A percentile compares a stretch with the other conserved stretches of the same genome.
Conservation (phyloP, 768 basidiomycete genomes). For the Termitomyces sp. region DNA sequence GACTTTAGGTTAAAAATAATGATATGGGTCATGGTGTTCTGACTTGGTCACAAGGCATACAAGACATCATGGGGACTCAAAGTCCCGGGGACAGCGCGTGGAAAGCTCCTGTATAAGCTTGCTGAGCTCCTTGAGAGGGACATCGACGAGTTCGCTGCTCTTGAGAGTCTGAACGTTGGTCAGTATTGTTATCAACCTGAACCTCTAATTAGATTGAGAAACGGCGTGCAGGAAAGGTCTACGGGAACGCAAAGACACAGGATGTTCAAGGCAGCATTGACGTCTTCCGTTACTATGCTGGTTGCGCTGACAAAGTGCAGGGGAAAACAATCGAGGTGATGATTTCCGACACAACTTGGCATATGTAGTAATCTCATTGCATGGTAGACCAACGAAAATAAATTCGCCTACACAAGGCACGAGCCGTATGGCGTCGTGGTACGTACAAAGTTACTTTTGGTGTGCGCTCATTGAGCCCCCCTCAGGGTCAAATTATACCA, state of each 20-base stretch:
- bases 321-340: slow-evolving; percentile 65
- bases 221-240: slow-evolving; percentile 49
- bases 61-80: no score
- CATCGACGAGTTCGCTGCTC: no score
- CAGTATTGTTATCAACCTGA: slow-evolving; percentile 8
- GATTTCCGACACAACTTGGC: no score
- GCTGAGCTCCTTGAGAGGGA: no score
- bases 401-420: slow-evolving; percentile 35
- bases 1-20: background rate
- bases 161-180: slow-evolving; percentile 27
- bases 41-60: no score
- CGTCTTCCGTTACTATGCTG: slow-evolving; percentile 73
- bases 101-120: no score
- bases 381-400: slow-evolving; percentile 26
- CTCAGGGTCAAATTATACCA: slow-evolving; percentile 50
- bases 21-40: background rate
- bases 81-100: no score
- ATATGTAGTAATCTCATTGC: background rate
- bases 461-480: background rate
- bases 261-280: slow-evolving; percentile 50
- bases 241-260: slow-evolving; percentile 38
- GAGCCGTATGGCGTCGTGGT: slow-evolving; percentile 57
- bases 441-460: slow-evolving; percentile 4
- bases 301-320: slow-evolving; percentile 81
- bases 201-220: background rate